These are phyloP conservation scores for Apodospora peruviana DNA, from an alignment of 495 filamentous ascomycete species.

Conservation along the genomic window DNA sequence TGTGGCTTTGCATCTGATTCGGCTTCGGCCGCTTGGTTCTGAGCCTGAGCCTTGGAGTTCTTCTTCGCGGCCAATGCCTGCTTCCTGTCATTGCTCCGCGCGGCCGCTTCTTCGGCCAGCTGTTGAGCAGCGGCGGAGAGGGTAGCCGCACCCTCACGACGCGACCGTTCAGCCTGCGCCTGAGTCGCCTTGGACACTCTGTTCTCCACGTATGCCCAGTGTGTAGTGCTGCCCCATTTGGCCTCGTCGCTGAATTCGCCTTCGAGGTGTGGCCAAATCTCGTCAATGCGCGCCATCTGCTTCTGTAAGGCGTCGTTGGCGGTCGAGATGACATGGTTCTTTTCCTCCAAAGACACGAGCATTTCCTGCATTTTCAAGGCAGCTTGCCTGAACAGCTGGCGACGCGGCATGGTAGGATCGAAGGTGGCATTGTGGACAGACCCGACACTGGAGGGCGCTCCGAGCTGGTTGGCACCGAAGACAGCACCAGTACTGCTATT, in stretches of 20 bases:
- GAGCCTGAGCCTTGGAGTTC: slow-evolving; percentile 50
- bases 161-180: slow-evolving; percentile 58
- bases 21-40: slow-evolving; percentile 7
- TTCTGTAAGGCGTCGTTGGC: slow-evolving; percentile 84
- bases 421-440: slow-evolving; percentile 32
- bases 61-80: slow-evolving; percentile 74
- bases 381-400: slow-evolving; percentile 59
- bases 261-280: slow-evolving; percentile 76
- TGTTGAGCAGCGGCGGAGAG: slow-evolving; percentile 63
- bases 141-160: slow-evolving; percentile 69
- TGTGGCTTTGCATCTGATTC: slow-evolving; percentile 47
- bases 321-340: slow-evolving; percentile 88
- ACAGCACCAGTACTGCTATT: slow-evolving; percentile 35
- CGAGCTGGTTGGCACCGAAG: slow-evolving; percentile 18
- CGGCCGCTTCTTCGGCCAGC: slow-evolving; percentile 70
- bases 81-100: slow-evolving; percentile 73
- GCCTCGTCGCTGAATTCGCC: slow-evolving; percentile 90
- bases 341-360: slow-evolving; percentile 84
- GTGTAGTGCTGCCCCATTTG: slow-evolving; percentile 79
- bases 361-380: slow-evolving; percentile 62
- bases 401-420: slow-evolving; percentile 49
- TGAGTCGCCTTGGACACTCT: slow-evolving; percentile 56
- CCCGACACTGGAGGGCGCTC: slow-evolving; percentile 32
- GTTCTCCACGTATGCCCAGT: slow-evolving; percentile 95
- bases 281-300: slow-evolving; percentile 77